phyloP scores from a whole-genome alignment of 371 early-diverging fungal genomes.

The Rhizopus microsporus region DNA sequence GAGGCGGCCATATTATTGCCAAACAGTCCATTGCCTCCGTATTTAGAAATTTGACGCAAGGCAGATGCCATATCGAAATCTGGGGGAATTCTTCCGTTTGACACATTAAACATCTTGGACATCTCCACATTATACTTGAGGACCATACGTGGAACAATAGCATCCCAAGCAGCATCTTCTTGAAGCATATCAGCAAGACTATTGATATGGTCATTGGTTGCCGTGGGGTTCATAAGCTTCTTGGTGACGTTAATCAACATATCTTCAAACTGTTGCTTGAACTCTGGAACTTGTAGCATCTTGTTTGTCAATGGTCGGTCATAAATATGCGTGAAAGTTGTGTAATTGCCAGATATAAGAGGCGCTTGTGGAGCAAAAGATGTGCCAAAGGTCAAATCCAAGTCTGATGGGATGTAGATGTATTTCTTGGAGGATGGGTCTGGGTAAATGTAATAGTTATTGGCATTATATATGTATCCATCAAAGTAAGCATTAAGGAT shows the following conservation, averaged over 20 bases:
- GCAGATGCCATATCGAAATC: neutral
- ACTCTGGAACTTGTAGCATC: constrained; percentile 2
- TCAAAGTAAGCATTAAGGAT: constrained; percentile 33
- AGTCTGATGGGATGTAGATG: constrained; percentile 31
- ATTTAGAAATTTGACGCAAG: neutral
- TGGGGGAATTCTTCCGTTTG: constrained; percentile 1
- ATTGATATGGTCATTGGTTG: constrained; percentile 22
- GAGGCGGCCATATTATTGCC: neutral
- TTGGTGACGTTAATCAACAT: constrained; percentile 13
- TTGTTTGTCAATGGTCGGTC: constrained; percentile 16
- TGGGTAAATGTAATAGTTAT: constrained; percentile 36
- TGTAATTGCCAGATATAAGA: constrained; percentile 30
- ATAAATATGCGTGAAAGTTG: constrained; percentile 28
- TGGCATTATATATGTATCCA: constrained; percentile 22
- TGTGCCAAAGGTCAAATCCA: constrained; percentile 32
- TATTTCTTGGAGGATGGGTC: constrained; percentile 15
- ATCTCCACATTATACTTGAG: neutral
- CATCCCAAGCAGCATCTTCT: constrained; percentile 26
- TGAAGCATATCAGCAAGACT: constrained; percentile 17
- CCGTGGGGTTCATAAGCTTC: constrained; percentile 10
- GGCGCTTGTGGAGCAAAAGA: neutral
- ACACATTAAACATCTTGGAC: neutral
- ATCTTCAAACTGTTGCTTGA: constrained; percentile 16
- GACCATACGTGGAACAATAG: constrained; percentile 2
- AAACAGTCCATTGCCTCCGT: neutral